Evolutionary conservation across 2,329 filamentous ascomycete genomes (phyloP).

Genomic region (Phialemoniopsis sp.): DNA sequence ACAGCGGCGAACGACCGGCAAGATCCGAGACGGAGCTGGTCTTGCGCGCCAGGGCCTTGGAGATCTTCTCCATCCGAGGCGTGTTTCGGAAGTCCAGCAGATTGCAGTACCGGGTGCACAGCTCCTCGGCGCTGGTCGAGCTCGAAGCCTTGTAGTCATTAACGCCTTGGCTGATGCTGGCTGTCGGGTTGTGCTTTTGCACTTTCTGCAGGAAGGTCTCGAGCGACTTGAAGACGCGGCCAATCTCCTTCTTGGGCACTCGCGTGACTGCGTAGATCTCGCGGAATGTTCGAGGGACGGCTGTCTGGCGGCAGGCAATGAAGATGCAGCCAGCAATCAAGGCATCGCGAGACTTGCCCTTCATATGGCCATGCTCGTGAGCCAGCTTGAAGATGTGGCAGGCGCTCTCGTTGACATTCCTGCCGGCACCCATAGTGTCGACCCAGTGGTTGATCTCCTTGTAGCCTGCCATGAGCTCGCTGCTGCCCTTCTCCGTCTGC

Average conservation of each 20-base stretch:
- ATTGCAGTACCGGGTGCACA: conserved; percentile 87
- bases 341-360: conserved; percentile 90
- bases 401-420: conserved; percentile 79
- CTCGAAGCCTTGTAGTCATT: conserved; percentile 69
- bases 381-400: conserved; percentile 95
- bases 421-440: conserved; percentile 77
- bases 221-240: conserved; percentile 87
- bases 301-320: conserved; percentile 89
- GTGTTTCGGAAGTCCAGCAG: conserved; percentile 69
- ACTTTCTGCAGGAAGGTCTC: conserved; percentile 81
- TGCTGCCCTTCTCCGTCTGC: conserved; percentile 13
- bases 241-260: conserved; percentile 96
- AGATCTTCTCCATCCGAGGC: conserved; percentile 74
- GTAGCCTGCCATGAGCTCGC: conserved; percentile 63
- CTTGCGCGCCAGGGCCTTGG: conserved; percentile 71
- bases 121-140: conserved; percentile 75
- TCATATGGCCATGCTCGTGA: conserved; percentile 89
- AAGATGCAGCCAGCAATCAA: conserved; percentile 97
- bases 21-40: conserved; percentile 76
- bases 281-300: conserved; percentile 82
- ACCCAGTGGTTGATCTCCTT: conserved; percentile 86
- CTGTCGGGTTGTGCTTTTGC: conserved; percentile 54
- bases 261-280: conserved; percentile 93
- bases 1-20: conserved; percentile 88
- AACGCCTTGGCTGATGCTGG: conserved; percentile 39